Conservation (phyloP, 2,329 filamentous ascomycete genomes). For the Nothopassalora personata region DNA sequence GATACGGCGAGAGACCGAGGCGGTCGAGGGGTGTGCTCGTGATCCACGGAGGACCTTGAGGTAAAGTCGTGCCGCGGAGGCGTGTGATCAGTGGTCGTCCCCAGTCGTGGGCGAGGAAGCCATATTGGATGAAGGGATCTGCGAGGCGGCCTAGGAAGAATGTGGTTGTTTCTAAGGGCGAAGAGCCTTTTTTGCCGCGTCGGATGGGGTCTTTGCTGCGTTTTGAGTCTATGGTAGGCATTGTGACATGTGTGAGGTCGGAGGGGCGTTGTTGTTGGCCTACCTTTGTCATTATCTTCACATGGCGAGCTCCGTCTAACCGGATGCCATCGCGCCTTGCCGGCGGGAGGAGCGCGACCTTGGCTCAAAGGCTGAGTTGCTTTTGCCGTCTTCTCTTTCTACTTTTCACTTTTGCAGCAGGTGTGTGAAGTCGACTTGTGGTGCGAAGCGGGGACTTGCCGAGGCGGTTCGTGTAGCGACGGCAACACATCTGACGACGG, state of each 20-base stretch:
- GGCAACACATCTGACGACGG: too few relatives aligned
- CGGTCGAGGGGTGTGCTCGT: slow-evolving; percentile 39
- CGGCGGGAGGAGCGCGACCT: background rate
- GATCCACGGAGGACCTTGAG: slow-evolving; percentile 37
- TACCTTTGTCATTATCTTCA: background rate
- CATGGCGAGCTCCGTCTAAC: background rate
- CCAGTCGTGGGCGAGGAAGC: slow-evolving; percentile 42
- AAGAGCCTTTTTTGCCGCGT: slow-evolving; percentile 39
- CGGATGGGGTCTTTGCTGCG: slow-evolving; percentile 26
- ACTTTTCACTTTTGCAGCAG: background rate
- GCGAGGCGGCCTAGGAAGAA: slow-evolving; percentile 46
- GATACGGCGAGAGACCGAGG: slow-evolving; percentile 46
- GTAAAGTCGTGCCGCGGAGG: slow-evolving; percentile 43
- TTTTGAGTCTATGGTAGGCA: background rate
- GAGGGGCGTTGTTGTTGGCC: background rate
- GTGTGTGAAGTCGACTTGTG: background rate
- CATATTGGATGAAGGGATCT: slow-evolving; percentile 47
- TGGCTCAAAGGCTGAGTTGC: background rate
- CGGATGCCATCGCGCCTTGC: background rate
- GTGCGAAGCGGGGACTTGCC: background rate
- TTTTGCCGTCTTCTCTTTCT: background rate
- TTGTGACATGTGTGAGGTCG: background rate
- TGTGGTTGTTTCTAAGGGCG: slow-evolving; percentile 34
- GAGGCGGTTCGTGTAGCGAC: too few relatives aligned
- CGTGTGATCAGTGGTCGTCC: slow-evolving; percentile 41